Conservation (phyloP, 345 rosid species). For the Lepidium didymum region DNA sequence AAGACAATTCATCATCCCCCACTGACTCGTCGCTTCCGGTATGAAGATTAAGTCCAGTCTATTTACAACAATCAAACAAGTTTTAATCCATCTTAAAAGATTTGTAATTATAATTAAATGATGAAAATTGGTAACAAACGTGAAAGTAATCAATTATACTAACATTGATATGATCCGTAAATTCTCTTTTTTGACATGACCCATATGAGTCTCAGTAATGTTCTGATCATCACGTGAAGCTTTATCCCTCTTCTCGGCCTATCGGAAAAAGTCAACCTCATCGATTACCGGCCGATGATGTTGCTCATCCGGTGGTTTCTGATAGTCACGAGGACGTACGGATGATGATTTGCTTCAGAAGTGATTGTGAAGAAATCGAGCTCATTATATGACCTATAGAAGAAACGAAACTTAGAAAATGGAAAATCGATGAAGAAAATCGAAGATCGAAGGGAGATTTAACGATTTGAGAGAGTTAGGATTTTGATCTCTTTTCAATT, state of each 20-base stretch:
- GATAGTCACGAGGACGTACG: not conserved
- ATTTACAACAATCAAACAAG: not conserved
- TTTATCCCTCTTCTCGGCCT: conserved; percentile 36
- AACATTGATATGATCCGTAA: not conserved
- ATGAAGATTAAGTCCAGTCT: conserved; percentile 82
- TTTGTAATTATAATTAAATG: too few relatives aligned
- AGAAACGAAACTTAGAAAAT: too few relatives aligned
- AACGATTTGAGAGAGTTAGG: too few relatives aligned
- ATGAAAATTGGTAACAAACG: too few relatives aligned
- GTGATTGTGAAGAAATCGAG: too few relatives aligned
- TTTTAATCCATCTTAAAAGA: not conserved
- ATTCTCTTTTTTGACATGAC: conserved; percentile 47
- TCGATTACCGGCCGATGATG: conserved; percentile 31
- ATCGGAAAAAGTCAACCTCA: conserved; percentile 78
- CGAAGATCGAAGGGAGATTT: too few relatives aligned
- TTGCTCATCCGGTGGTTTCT: conserved; percentile 24
- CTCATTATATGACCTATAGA: too few relatives aligned
- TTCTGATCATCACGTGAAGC: conserved; percentile 11
- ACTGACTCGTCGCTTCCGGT: conserved; percentile 81
- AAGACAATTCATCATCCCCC: conserved; percentile 74
- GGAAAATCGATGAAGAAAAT: too few relatives aligned
- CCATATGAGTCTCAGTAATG: not conserved
- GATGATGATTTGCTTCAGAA: not conserved
- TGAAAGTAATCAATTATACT: too few relatives aligned
- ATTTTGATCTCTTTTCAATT: too few relatives aligned